These are phyloP conservation scores for Nakazawaea wyomingensis DNA, from an alignment of 805 yeast genomes.

Conservation along the genomic window DNA sequence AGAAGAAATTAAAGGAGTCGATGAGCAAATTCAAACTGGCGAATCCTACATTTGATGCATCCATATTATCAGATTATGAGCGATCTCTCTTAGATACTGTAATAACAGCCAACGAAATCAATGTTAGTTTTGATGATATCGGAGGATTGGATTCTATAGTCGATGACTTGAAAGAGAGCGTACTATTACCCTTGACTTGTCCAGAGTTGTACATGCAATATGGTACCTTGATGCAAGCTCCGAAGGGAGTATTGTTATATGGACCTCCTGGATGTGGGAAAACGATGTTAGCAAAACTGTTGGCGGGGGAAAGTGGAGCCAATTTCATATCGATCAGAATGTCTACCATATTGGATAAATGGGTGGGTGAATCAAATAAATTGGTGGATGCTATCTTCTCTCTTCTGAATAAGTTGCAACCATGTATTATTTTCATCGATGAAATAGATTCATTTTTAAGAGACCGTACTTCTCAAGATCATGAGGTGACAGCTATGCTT, in stretches of 20 bases:
- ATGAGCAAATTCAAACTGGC: conserved; percentile 53
- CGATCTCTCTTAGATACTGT: conserved; percentile 70
- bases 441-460: conserved; percentile 93
- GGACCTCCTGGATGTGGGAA: conserved; percentile 99
- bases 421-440: conserved; percentile 92
- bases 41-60: conserved; percentile 50
- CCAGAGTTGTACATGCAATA: conserved; percentile 73
- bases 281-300: conserved; percentile 94
- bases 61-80: conserved; percentile 50
- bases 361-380: conserved; percentile 96
- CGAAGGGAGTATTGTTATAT: conserved; percentile 86
- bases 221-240: conserved; percentile 72
- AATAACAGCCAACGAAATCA: conserved; percentile 79
- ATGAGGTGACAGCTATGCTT: conserved; percentile 90
- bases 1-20: conserved; percentile 44
- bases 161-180: conserved; percentile 83
- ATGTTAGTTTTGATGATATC: conserved; percentile 70
- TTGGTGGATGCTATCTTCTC: conserved; percentile 90
- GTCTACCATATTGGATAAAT: conserved; percentile 94
- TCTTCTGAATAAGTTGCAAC: conserved; percentile 82
- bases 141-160: conserved; percentile 85
- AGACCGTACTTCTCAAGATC: conserved; percentile 79
- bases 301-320: conserved; percentile 89
- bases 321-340: conserved; percentile 85
- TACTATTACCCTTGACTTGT: conserved; percentile 76